A percentile compares a stretch with the other conserved stretches of the same genome.
These are phyloP conservation scores for Rhodotorula sp. DNA, from an alignment of 1,284 basidiomycete species.

Conservation along the genomic window DNA sequence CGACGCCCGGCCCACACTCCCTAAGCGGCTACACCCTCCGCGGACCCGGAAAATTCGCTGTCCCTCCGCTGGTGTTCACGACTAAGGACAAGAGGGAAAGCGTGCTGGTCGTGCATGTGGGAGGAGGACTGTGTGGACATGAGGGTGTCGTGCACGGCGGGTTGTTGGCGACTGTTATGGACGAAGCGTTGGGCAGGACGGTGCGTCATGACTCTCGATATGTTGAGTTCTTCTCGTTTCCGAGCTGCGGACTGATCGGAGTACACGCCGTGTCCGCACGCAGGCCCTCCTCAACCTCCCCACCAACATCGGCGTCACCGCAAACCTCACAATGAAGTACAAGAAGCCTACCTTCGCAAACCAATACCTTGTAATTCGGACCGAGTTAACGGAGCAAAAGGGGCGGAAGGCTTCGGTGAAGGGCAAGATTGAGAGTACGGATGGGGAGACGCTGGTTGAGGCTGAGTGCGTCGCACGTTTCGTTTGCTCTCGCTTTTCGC, in stretches of 20 bases:
- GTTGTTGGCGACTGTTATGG: slow-evolving; percentile 80
- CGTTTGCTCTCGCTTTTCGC: too few species aligned
- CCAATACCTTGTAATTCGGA: slow-evolving; percentile 67
- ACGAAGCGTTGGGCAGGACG: slow-evolving; percentile 78
- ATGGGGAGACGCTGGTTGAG: slow-evolving; percentile 74
- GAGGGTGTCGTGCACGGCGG: slow-evolving; percentile 77
- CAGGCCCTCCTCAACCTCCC: slow-evolving; percentile 81
- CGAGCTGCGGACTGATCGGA: neutral
- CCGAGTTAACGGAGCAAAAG: slow-evolving; percentile 61
- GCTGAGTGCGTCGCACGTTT: slow-evolving; percentile 59
- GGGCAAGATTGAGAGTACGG: slow-evolving; percentile 70
- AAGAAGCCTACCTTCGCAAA: slow-evolving; percentile 48
- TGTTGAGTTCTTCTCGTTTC: slow-evolving; percentile 2
- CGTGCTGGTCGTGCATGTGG: slow-evolving; percentile 72
- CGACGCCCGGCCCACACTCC: slow-evolving; percentile 57
- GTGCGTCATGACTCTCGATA: slow-evolving; percentile 54
- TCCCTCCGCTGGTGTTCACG: slow-evolving; percentile 72
- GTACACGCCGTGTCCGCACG: neutral
- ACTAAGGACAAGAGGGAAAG: slow-evolving; percentile 70
- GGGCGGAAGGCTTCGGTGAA: slow-evolving; percentile 74
- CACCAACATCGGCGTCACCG: slow-evolving; percentile 89
- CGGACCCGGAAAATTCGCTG: slow-evolving; percentile 78
- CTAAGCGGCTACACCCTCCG: slow-evolving; percentile 78
- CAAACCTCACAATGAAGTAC: slow-evolving; percentile 52
- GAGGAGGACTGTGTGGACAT: slow-evolving; percentile 70